phyloP scores from a whole-genome alignment of 305 asterid species.

The Rubia balearica region DNA sequence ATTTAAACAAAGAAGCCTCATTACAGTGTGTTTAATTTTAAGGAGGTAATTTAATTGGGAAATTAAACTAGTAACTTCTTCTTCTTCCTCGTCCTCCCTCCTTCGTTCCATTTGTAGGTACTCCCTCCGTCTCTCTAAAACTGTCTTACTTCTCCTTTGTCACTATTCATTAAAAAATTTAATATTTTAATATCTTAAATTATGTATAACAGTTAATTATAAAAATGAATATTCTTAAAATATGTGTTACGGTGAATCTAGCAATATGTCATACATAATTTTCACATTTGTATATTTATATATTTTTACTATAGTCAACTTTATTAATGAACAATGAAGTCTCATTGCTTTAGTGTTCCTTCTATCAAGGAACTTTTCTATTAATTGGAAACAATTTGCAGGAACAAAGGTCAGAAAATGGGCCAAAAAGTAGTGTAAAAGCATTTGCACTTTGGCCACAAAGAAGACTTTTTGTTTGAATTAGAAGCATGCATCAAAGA shows the following conservation, averaged over 20 bases:
- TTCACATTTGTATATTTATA: too few relatives aligned
- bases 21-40: background rate
- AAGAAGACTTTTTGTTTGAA: constrained; percentile 26
- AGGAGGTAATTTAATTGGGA: background rate
- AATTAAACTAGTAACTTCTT: background rate
- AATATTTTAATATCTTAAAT: too few relatives aligned
- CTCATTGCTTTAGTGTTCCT: background rate
- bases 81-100: background rate
- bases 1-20: too few relatives aligned
- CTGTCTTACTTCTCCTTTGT: too few relatives aligned
- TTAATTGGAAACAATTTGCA: background rate
- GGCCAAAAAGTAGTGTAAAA: constrained; percentile 28
- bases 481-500: constrained; percentile 17
- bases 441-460: constrained; percentile 7
- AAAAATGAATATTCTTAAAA: too few relatives aligned
- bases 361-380: constrained; percentile 9
- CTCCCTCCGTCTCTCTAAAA: too few relatives aligned
- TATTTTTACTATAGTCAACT: too few relatives aligned
- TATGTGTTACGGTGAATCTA: too few relatives aligned
- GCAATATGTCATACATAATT: too few relatives aligned
- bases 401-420: constrained; percentile 9
- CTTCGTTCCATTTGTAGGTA: background rate
- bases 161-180: too few relatives aligned
- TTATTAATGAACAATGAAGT: too few relatives aligned
- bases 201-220: too few relatives aligned